phyloP scores from a whole-genome alignment of 1,284 basidiomycete species.

The Ustilago loliicola region DNA sequence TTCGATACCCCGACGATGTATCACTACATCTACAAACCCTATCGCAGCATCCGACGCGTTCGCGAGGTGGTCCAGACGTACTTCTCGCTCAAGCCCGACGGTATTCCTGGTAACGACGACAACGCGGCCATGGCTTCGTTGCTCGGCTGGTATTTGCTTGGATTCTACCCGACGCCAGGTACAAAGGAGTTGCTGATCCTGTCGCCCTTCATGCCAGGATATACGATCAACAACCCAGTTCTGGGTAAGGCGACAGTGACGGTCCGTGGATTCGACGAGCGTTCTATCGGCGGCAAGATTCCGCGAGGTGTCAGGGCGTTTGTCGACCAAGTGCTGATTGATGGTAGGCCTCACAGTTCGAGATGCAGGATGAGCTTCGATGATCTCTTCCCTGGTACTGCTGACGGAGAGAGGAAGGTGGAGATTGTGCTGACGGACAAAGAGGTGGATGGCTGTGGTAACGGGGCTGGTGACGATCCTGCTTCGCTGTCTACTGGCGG shows the following conservation, averaged over 20 bases:
- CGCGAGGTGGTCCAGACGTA: conserved; percentile 49
- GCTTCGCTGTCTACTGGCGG: conserved; percentile 46
- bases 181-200: conserved; percentile 60
- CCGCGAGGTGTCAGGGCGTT: conserved; percentile 42
- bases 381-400: conserved; percentile 47
- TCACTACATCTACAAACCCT: conserved; percentile 50
- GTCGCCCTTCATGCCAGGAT: conserved; percentile 58
- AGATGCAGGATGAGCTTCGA: conserved; percentile 51
- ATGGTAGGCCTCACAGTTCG: conserved; percentile 43
- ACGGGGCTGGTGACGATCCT: conserved; percentile 18
- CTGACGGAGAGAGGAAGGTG: conserved; percentile 30
- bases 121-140: conserved; percentile 80
- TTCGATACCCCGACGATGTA: conserved; percentile 60
- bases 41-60: conserved; percentile 44
- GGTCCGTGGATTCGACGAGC: conserved; percentile 50
- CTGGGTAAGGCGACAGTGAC: conserved; percentile 53
- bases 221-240: conserved; percentile 58
- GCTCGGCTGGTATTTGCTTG: conserved; percentile 76
- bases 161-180: conserved; percentile 76
- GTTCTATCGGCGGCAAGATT: conserved; percentile 29
- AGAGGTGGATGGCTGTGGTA: conserved; percentile 42
- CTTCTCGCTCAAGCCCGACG: conserved; percentile 51
- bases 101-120: conserved; percentile 74
- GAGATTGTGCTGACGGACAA: conserved; percentile 41
- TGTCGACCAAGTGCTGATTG: conserved; percentile 39